Conservation (phyloP, 176 grass and related monocot genomes). For the Microstegium vimineum region DNA sequence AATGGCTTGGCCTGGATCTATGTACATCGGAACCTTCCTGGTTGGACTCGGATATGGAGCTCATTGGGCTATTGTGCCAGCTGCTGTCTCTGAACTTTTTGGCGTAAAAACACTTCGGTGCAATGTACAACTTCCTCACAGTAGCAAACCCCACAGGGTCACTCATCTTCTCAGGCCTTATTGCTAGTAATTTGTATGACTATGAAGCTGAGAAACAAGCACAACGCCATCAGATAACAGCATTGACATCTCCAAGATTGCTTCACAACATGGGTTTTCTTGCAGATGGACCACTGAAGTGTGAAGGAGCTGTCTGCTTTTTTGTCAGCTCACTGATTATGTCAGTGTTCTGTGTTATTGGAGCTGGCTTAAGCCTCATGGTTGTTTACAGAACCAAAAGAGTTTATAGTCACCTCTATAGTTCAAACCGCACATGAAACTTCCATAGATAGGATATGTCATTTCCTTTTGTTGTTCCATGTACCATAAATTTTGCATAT, state of each 20-base stretch:
- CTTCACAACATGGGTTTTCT: conserved; percentile 23
- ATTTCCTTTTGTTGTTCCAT: conserved; percentile 21
- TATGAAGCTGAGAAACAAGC: conserved; percentile 75
- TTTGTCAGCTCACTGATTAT: conserved; percentile 81
- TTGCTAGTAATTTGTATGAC: conserved; percentile 68
- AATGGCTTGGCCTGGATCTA: conserved; percentile 86
- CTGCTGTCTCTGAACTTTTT: conserved; percentile 71
- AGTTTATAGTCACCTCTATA: conserved; percentile 59
- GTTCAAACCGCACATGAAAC: conserved; percentile 41
- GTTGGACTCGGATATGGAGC: conserved; percentile 77
- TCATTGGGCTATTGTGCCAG: conserved; percentile 86
- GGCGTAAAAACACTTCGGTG: conserved; percentile 74
- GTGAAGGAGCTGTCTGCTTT: conserved; percentile 69
- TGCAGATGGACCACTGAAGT: conserved; percentile 51
- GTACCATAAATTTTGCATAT: conserved; percentile 12
- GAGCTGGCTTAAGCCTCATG: conserved; percentile 54
- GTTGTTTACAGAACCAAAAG: conserved; percentile 65
- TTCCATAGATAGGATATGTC: background rate
- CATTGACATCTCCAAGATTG: conserved; percentile 5
- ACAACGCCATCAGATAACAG: conserved; percentile 13
- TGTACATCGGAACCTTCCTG: conserved; percentile 74
- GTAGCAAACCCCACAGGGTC: conserved; percentile 73
- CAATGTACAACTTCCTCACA: conserved; percentile 93
- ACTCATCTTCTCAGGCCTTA: conserved; percentile 70
- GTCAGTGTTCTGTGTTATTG: conserved; percentile 63